Percentiles rank a stretch among this genome's conserved stretches.
phyloP scores from a whole-genome alignment of 2,329 filamentous ascomycete genomes.

The Rugonectria rugulosa region DNA sequence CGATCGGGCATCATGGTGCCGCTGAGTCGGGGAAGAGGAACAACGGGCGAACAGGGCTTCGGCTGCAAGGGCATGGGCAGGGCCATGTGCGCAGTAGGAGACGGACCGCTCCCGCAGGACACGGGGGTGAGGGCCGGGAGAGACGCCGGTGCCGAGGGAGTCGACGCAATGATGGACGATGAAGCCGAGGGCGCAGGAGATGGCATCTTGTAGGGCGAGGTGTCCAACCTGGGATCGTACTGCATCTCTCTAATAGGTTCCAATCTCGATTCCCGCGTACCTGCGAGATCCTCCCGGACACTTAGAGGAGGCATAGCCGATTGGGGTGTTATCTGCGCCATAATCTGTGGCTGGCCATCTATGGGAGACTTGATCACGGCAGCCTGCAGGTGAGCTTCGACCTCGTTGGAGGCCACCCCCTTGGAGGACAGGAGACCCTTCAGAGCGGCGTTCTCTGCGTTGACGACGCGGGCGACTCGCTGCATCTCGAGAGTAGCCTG shows the following conservation, averaged over 20 bases:
- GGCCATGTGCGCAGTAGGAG: not conserved
- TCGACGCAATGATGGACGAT: conserved; percentile 1
- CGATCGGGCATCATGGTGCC: not conserved
- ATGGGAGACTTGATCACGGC: not conserved
- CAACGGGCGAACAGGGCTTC: not conserved
- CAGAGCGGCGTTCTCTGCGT: conserved; percentile 51
- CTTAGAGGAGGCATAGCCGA: not conserved
- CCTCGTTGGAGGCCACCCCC: conserved; percentile 28
- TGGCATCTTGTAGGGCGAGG: conserved; percentile 4
- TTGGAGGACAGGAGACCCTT: conserved; percentile 37
- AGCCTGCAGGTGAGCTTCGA: conserved; percentile 31
- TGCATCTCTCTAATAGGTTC: conserved; percentile 8
- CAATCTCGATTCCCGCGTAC: not conserved
- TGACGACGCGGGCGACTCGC: conserved; percentile 52
- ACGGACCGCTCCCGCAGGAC: not conserved
- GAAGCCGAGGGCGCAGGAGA: conserved; percentile 9
- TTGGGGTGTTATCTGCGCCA: not conserved
- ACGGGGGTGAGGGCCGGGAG: not conserved
- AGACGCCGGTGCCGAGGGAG: conserved; percentile 6
- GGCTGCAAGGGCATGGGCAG: conserved; percentile 6
- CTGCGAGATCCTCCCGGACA: not conserved
- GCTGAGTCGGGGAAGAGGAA: conserved; percentile 13
- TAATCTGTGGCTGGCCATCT: not conserved
- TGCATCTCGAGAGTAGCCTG: conserved; percentile 58
- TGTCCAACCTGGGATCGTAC: conserved; percentile 15